Conservation (phyloP, 768 basidiomycete genomes). For the Phylloporus scabripes region DNA sequence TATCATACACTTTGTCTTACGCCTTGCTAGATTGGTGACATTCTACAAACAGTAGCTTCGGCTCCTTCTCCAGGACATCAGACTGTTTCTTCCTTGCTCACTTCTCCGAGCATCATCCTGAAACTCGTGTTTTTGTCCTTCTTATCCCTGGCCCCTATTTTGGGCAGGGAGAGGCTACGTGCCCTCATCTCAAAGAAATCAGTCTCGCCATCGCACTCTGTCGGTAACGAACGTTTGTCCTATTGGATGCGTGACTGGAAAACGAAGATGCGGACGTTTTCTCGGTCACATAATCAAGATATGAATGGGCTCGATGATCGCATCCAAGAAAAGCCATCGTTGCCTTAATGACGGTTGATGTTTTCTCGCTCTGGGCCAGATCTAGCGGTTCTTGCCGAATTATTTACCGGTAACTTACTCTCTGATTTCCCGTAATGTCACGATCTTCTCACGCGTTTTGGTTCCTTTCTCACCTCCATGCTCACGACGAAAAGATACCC, state of each 20-base stretch:
- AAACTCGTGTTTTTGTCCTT: constrained; percentile 82
- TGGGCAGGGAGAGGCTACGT: constrained; percentile 64
- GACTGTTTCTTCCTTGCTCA: constrained; percentile 78
- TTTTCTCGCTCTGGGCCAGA: constrained; percentile 11
- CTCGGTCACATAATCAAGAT: constrained; percentile 45
- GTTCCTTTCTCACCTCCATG: constrained; percentile 12
- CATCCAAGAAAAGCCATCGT: constrained; percentile 48
- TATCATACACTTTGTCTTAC: constrained; percentile 9
- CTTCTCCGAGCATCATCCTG: constrained; percentile 75
- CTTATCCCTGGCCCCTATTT: constrained; percentile 81
- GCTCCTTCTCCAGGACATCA: constrained; percentile 65
- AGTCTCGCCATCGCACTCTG: constrained; percentile 16
- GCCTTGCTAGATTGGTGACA: constrained; percentile 67
- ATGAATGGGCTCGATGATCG: constrained; percentile 46
- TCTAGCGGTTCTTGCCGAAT: constrained; percentile 12
- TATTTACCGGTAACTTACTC: constrained; percentile 16
- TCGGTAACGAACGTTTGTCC: constrained; percentile 34
- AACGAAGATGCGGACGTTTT: constrained; percentile 50
- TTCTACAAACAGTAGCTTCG: constrained; percentile 77
- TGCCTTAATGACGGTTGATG: constrained; percentile 21
- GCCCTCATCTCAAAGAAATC: constrained; percentile 43
- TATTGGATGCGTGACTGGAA: constrained; percentile 69
- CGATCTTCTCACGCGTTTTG: constrained; percentile 17
- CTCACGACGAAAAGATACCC: constrained; percentile 30
- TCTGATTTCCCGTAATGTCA: constrained; percentile 19